phyloP scores from a whole-genome alignment of 345 rosid species.

The Nasturtium officinale region DNA sequence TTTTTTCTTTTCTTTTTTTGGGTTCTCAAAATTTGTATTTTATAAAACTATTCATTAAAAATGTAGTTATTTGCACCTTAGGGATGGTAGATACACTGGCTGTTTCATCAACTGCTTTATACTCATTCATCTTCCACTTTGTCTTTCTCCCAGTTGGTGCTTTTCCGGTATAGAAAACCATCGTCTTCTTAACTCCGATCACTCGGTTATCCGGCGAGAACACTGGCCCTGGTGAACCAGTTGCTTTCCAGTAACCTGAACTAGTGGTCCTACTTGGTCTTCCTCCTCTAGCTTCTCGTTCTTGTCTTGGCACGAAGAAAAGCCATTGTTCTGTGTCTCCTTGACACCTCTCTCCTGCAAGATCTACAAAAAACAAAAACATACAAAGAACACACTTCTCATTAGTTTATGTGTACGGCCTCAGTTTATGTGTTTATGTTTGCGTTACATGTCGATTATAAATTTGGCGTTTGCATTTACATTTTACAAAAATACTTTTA shows the following conservation, averaged over 20 bases:
- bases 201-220: conserved; percentile 23
- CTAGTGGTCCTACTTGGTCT: conserved; percentile 38
- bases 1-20: no score
- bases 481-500: neutral
- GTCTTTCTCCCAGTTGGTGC: conserved; percentile 42
- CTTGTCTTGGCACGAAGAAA: conserved; percentile 44
- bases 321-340: conserved; percentile 40
- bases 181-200: conserved; percentile 40
- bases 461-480: neutral
- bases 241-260: conserved; percentile 45
- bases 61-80: neutral
- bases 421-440: neutral
- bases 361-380: conserved; percentile 45
- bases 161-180: conserved; percentile 42
- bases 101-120: conserved; percentile 36
- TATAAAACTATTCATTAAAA: no score
- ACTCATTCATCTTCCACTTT: conserved; percentile 46
- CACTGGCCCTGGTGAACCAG: conserved; percentile 38
- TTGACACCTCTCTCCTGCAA: conserved; percentile 50
- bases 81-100: conserved; percentile 6
- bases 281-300: conserved; percentile 38
- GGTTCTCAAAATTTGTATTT: no score
- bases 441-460: neutral
- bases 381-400: conserved; percentile 7
- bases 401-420: neutral